phyloP scores from a whole-genome alignment of 2,329 filamentous ascomycete species.

The Metarhizium brunneum region DNA sequence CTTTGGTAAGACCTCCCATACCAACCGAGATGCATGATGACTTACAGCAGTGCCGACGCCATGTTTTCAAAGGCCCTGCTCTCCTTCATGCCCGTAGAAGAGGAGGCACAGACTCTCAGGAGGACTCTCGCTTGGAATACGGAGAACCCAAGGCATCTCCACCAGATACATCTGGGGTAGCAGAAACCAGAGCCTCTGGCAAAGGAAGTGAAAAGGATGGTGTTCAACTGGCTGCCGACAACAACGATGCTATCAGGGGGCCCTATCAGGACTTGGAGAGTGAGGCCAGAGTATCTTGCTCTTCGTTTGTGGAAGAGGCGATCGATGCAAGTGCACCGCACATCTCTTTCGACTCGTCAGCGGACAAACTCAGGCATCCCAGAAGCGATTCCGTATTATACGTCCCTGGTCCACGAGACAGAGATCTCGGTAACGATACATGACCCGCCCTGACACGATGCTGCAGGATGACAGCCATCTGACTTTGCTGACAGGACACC shows the following conservation, averaged over 20 bases:
- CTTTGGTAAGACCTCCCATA: conserved; percentile 15
- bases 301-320: no score
- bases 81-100: conserved; percentile 1
- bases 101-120: background rate
- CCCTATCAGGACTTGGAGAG: no score
- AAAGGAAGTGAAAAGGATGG: background rate
- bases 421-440: conserved; percentile 16
- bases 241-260: background rate
- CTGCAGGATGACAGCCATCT: background rate
- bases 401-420: conserved; percentile 23
- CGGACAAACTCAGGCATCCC: conserved; percentile 9
- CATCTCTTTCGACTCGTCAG: no score
- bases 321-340: no score
- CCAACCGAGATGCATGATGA: background rate
- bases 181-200: background rate
- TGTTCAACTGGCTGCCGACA: background rate
- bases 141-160: background rate
- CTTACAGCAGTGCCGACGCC: background rate
- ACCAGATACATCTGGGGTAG: background rate
- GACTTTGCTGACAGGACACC: background rate
- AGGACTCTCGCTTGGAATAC: background rate
- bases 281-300: no score
- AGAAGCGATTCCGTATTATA: conserved; percentile 17
- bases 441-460: conserved; percentile 7
- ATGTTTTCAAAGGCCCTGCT: background rate